phyloP scores from a whole-genome alignment of 306 rosid species.

The Prinsepia uniflora region DNA sequence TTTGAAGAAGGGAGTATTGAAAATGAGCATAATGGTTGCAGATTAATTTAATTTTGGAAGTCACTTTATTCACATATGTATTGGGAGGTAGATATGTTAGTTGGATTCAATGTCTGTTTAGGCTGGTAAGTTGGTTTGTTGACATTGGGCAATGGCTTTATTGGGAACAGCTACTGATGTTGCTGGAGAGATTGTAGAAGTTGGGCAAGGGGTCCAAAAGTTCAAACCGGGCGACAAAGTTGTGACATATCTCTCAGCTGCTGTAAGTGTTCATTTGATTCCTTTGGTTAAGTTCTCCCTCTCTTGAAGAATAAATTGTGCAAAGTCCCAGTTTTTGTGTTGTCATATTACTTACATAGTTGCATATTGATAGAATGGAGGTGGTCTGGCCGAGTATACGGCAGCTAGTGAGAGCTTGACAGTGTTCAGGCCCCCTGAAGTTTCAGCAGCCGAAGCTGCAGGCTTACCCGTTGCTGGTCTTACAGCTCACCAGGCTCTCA shows the following conservation, averaged over 20 bases:
- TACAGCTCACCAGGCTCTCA: constrained; percentile 63
- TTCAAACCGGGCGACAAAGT: constrained; percentile 70
- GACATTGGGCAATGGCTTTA: not conserved
- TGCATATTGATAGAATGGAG: not conserved
- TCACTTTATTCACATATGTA: not conserved
- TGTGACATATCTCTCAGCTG: constrained; percentile 29
- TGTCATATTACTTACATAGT: not conserved
- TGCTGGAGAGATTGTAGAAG: constrained; percentile 60
- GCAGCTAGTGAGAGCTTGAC: constrained; percentile 43
- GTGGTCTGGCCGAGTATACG: constrained; percentile 54
- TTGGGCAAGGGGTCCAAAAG: constrained; percentile 51
- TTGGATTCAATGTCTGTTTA: not conserved
- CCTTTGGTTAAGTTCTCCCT: not conserved
- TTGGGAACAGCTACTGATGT: constrained; percentile 54
- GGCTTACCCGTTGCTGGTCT: constrained; percentile 59
- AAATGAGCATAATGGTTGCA: not conserved
- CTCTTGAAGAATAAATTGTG: not conserved
- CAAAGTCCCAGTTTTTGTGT: not conserved
- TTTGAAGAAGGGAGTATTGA: not conserved
- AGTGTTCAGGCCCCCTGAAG: constrained; percentile 47
- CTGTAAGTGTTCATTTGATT: constrained; percentile 32
- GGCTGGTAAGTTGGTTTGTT: not conserved
- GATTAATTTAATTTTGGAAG: not conserved
- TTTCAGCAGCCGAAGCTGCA: constrained; percentile 56
- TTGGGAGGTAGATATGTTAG: not conserved